Base-by-base conservation (phyloP, 202 grass and related monocot genomes). In the Schoenoplectus tabernaemontani region DNA sequence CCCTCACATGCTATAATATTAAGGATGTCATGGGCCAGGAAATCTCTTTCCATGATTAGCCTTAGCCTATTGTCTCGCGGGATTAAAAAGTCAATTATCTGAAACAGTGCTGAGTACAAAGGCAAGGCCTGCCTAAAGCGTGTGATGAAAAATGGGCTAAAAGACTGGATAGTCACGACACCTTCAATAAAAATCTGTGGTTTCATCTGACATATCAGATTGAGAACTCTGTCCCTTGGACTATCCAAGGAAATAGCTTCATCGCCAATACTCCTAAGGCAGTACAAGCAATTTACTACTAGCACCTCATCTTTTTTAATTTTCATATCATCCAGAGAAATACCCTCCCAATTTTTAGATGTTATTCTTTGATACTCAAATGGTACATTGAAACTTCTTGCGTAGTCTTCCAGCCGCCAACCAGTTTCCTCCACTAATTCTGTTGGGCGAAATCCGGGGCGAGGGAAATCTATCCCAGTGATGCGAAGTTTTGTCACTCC, bases 241-340 rank as follows among this genome's bases (percentile, higher is more conserved):
- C 85, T 81, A 57, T 87, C 85, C 34, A 87, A n/a, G 46, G 73
- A 30, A 57, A 77, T 7, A 37, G 73, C 16, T 20, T 77, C 73
- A 59, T 77, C 73, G 2, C 30, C 73, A 20, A 77, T 2, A 1
- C 59, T 28, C 28, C 51, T 81, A 15, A 85, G 7, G 22, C 28
- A 23, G 38, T 28, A 90, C 81, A 93, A 48, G 85, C 85, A 86
- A 57, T 86, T 92, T 26, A 94, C 89, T 75, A 97, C 74, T 33
- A 97, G 82, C 37, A 93, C 19, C 89, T 98, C 95, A 3, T 94
- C 87, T 77, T 90, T 76, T 38, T 90, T 80, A 44, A 94, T 92
- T 56, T 89, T 72, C 13, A 98, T 74, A 85, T 98, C 91, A 53
- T 92, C 89, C 16, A 85, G 65, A 59, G 39, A 76, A 62, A 98